phyloP scores from a whole-genome alignment of 2,329 filamentous ascomycete species.

The Exophiala sideris region DNA sequence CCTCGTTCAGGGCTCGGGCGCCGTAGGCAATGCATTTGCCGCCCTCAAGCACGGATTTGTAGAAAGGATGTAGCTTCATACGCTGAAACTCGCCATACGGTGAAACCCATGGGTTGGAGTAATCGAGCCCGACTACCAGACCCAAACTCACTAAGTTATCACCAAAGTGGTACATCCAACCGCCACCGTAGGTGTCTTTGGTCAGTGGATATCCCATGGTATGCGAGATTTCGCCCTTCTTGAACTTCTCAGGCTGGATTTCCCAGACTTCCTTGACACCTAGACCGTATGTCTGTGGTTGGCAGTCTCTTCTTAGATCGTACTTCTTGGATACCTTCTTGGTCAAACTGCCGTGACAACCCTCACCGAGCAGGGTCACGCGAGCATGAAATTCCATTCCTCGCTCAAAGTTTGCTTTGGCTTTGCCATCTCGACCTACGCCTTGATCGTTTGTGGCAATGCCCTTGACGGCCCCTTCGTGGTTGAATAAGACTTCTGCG shows the following conservation, averaged over 20 bases:
- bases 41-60: slow-evolving; percentile 80
- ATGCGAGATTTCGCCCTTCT: slow-evolving; percentile 79
- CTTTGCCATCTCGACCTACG: slow-evolving; percentile 72
- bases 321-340: slow-evolving; percentile 96
- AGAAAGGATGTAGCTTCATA: slow-evolving; percentile 95
- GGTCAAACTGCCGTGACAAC: slow-evolving; percentile 89
- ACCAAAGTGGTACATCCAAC: slow-evolving; percentile 99
- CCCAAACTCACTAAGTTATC: slow-evolving; percentile 94
- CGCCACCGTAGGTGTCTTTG: slow-evolving; percentile 87
- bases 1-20: slow-evolving; percentile 85
- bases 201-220: slow-evolving; percentile 90
- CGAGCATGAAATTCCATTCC: slow-evolving; percentile 98
- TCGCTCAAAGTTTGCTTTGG: slow-evolving; percentile 87
- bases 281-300: slow-evolving; percentile 91
- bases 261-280: slow-evolving; percentile 98
- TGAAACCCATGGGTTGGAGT: slow-evolving; percentile 92
- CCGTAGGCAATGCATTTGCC: slow-evolving; percentile 98
- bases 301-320: slow-evolving; percentile 80
- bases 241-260: slow-evolving; percentile 86
- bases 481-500: slow-evolving; percentile 81
- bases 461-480: slow-evolving; percentile 84
- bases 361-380: slow-evolving; percentile 88
- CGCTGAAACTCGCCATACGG: slow-evolving; percentile 97
- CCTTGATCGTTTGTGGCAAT: slow-evolving; percentile 96
- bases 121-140: slow-evolving; percentile 89